Evolutionary conservation across 2,329 filamentous ascomycete genomes (phyloP).

Genomic region (Fragosphaeria purpurea): DNA sequence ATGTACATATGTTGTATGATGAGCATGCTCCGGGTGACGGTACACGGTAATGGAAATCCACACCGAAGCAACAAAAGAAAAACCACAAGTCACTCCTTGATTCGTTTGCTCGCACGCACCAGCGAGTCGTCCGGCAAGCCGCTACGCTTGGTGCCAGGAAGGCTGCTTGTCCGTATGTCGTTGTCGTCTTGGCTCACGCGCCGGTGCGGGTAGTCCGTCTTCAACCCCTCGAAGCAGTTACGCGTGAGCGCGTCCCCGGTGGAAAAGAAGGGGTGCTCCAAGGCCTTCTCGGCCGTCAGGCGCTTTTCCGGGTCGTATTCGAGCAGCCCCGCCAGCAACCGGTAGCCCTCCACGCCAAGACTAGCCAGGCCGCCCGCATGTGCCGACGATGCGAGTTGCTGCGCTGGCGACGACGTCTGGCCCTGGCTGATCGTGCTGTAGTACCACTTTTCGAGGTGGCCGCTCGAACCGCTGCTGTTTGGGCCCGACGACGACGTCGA

Average conservation of each 20-base stretch:
- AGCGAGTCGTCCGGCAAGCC: slow-evolving; percentile 73
- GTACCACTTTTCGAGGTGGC: slow-evolving; percentile 69
- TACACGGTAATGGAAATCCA: too few relatives aligned
- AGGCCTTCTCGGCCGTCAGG: slow-evolving; percentile 74
- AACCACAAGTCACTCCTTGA: slow-evolving; percentile 40
- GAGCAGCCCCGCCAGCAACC: slow-evolving; percentile 69
- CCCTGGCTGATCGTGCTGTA: slow-evolving; percentile 59
- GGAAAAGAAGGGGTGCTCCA: slow-evolving; percentile 85
- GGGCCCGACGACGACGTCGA: slow-evolving; percentile 9
- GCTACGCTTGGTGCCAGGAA: slow-evolving; percentile 85
- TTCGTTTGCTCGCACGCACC: slow-evolving; percentile 50
- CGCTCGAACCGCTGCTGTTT: neutral
- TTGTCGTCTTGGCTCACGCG: slow-evolving; percentile 92
- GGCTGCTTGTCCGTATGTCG: slow-evolving; percentile 80
- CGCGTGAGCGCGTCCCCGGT: slow-evolving; percentile 61
- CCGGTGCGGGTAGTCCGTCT: slow-evolving; percentile 79
- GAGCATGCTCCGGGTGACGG: too few relatives aligned
- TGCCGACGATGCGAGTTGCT: slow-evolving; percentile 33
- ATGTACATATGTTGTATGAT: too few relatives aligned
- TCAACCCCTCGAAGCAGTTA: slow-evolving; percentile 86
- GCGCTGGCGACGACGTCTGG: slow-evolving; percentile 22
- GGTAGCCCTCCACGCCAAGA: slow-evolving; percentile 68
- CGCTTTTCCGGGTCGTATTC: slow-evolving; percentile 90
- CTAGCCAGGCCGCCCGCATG: slow-evolving; percentile 34
- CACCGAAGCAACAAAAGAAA: too few relatives aligned